A percentile compares a stretch with the other conserved stretches of the same genome.
Evolutionary conservation across 108 stramenopile genomes (phyloP).

Genomic region (Fragilaria crotonensis): DNA sequence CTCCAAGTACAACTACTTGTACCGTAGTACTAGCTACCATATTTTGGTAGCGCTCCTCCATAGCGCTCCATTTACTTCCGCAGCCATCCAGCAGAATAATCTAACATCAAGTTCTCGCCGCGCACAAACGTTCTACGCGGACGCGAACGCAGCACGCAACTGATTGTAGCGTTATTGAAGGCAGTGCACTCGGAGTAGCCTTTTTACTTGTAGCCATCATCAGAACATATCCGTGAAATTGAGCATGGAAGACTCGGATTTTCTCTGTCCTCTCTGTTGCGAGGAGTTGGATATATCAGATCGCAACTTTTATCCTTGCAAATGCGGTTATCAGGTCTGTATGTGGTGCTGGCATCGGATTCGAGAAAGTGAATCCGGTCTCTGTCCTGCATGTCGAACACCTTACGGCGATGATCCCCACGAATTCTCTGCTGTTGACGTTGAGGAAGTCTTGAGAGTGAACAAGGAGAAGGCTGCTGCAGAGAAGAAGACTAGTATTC

Average conservation of each 20-base stretch:
- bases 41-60: too few species aligned
- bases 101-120: too few species aligned
- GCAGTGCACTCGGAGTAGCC: too few species aligned
- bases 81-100: too few species aligned
- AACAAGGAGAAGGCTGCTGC: slow-evolving; percentile 83
- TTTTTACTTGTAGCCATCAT: too few species aligned
- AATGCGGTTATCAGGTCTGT: slow-evolving; percentile 98
- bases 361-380: slow-evolving; percentile 89
- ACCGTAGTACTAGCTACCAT: too few species aligned
- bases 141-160: too few species aligned
- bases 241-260: slow-evolving; percentile 2
- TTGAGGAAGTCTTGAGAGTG: slow-evolving; percentile 84
- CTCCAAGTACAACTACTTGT: too few species aligned
- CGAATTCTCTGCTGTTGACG: slow-evolving; percentile 92
- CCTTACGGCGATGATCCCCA: slow-evolving; percentile 96
- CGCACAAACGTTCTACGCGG: too few species aligned
- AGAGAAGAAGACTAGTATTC: slow-evolving; percentile 38
- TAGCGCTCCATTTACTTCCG: too few species aligned
- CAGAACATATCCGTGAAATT: too few species aligned
- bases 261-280: slow-evolving; percentile 92
- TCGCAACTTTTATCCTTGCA: slow-evolving; percentile 95
- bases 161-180: too few species aligned
- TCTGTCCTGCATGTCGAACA: slow-evolving; percentile 96
- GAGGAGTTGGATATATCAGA: slow-evolving; percentile 96
- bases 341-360: slow-evolving; percentile 99